Conservation (phyloP, 2,329 filamentous ascomycete species). For the Stachybotrys echinatus region DNA sequence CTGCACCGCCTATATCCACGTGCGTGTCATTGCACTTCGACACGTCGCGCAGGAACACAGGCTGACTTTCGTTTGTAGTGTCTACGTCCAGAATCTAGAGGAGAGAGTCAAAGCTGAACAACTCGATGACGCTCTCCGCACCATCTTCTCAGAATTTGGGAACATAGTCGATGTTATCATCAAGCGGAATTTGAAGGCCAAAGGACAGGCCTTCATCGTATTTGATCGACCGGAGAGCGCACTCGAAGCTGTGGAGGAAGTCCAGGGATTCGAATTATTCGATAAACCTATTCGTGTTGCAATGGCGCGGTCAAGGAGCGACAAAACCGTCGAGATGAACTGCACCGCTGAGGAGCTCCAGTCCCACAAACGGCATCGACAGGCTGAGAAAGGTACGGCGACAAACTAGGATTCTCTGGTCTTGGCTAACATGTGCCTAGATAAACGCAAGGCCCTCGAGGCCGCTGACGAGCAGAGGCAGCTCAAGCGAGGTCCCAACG, state of each 20-base stretch:
- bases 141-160: conserved; percentile 86
- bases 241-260: conserved; percentile 74
- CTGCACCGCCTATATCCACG: conserved; percentile 52
- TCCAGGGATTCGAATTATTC: conserved; percentile 90
- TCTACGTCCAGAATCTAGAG: conserved; percentile 79
- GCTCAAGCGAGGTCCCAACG: conserved; percentile 56
- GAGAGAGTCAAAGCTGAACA: conserved; percentile 81
- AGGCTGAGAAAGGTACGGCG: conserved; percentile 82
- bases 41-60: conserved; percentile 36
- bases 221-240: conserved; percentile 81
- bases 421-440: conserved; percentile 24
- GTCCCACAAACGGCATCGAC: conserved; percentile 72
- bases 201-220: conserved; percentile 93
- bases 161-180: conserved; percentile 78
- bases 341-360: conserved; percentile 81
- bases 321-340: conserved; percentile 74
- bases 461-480: conserved; percentile 73
- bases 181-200: conserved; percentile 85
- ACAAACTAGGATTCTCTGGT: too few relatives aligned
- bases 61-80: conserved; percentile 40
- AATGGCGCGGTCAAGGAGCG: conserved; percentile 76
- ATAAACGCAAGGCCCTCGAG: conserved; percentile 76
- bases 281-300: conserved; percentile 85
- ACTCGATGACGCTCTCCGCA: conserved; percentile 66
- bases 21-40: conserved; percentile 72